These are phyloP conservation scores for Leccinum griseonigrum DNA, from an alignment of 1,284 basidiomycete genomes.

Conservation along the genomic window DNA sequence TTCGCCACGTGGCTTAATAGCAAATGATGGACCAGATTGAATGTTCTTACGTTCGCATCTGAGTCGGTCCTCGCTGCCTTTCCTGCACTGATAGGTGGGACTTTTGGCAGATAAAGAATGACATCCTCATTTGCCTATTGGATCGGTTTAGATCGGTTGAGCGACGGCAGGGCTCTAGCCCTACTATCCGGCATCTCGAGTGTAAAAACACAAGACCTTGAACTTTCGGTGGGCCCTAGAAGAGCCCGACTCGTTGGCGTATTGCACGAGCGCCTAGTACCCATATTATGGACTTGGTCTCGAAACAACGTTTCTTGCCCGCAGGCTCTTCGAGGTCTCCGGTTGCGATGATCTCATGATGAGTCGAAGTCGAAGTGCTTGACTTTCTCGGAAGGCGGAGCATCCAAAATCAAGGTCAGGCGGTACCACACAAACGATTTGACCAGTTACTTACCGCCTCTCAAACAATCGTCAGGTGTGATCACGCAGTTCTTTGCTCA, in stretches of 20 bases:
- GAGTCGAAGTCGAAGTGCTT: not conserved
- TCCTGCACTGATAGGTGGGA: slow-evolving; percentile 9
- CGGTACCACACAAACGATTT: no score
- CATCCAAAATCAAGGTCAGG: no score
- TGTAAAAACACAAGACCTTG: slow-evolving; percentile 20
- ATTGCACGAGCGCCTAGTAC: slow-evolving; percentile 19
- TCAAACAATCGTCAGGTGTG: no score
- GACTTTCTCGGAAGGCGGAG: no score
- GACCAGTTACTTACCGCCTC: no score
- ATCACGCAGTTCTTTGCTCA: no score
- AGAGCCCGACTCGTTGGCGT: slow-evolving; percentile 11
- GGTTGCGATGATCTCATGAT: slow-evolving; percentile 30
- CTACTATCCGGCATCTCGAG: slow-evolving; percentile 4
- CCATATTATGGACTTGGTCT: slow-evolving; percentile 19
- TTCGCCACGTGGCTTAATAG: slow-evolving; percentile 34
- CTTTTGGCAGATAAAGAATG: slow-evolving; percentile 18
- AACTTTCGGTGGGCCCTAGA: slow-evolving; percentile 11
- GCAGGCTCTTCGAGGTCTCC: slow-evolving; percentile 16
- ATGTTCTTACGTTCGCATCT: slow-evolving; percentile 7
- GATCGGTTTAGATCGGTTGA: not conserved
- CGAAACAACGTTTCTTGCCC: slow-evolving; percentile 33
- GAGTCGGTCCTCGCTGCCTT: slow-evolving; percentile 20
- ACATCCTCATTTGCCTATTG: slow-evolving; percentile 16
- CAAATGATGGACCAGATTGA: slow-evolving; percentile 15
- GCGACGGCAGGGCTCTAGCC: not conserved